Conservation (phyloP, 2,329 filamentous ascomycete genomes). For the Epichloe baconii region DNA sequence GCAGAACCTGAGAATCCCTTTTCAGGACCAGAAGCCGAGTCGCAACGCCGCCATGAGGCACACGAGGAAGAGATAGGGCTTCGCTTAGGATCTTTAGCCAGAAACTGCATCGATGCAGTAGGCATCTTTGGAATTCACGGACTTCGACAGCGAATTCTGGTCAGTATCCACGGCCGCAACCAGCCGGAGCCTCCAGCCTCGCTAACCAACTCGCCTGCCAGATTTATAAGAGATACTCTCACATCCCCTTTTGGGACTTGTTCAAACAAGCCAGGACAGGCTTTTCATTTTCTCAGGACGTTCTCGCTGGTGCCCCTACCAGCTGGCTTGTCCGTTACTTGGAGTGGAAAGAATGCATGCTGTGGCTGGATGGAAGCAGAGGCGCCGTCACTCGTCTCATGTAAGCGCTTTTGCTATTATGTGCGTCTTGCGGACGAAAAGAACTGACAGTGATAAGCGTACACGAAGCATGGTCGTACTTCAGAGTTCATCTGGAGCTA, state of each 20-base stretch:
- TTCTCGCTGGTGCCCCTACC: conserved; percentile 21
- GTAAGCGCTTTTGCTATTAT: conserved; percentile 11
- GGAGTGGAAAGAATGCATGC: conserved; percentile 13
- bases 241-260: conserved; percentile 35
- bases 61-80: conserved; percentile 36
- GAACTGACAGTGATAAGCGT: conserved; percentile 13
- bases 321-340: conserved; percentile 17
- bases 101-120: conserved; percentile 25
- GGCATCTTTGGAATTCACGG: conserved; percentile 40
- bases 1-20: conserved; percentile 40
- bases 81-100: conserved; percentile 21
- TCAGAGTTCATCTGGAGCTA: conserved; percentile 37
- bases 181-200: no score
- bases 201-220: conserved; percentile 14
- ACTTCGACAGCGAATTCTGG: conserved; percentile 40
- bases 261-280: conserved; percentile 15
- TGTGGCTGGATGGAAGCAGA: conserved; percentile 15
- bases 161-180: conserved; percentile 15
- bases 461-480: conserved; percentile 25
- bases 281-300: conserved; percentile 18
- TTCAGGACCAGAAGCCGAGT: conserved; percentile 26
- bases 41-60: conserved; percentile 28
- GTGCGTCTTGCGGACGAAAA: neutral
- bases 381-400: conserved; percentile 10
- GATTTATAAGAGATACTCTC: conserved; percentile 38